Percentiles rank a stretch among this genome's conserved stretches.
phyloP scores from a whole-genome alignment of 2,329 filamentous ascomycete species.

The Akanthomyces dipterigenus region DNA sequence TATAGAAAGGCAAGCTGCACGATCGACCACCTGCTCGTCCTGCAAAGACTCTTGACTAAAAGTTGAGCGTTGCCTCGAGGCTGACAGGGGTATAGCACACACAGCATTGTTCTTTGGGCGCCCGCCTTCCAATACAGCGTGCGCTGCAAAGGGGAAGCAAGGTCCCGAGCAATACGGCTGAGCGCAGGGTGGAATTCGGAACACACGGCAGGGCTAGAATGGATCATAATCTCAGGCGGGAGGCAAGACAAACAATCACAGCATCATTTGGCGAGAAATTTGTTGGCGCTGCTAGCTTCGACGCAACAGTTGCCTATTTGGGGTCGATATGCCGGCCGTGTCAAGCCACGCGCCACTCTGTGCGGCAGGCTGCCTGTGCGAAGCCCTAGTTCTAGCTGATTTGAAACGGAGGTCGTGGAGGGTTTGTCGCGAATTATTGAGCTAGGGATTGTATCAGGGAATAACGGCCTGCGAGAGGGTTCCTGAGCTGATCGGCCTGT shows the following conservation, averaged over 20 bases:
- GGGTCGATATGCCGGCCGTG: not conserved
- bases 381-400: too few relatives aligned
- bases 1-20: not conserved
- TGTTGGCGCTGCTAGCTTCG: not conserved
- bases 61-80: not conserved
- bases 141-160: too few relatives aligned
- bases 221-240: not conserved
- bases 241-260: not conserved
- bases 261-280: not conserved
- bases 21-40: not conserved
- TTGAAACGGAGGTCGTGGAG: too few relatives aligned
- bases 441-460: too few relatives aligned
- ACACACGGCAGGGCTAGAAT: not conserved
- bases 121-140: not conserved
- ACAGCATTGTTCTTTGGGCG: not conserved
- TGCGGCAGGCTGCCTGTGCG: too few relatives aligned
- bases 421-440: too few relatives aligned
- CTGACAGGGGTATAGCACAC: not conserved
- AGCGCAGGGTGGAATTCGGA: not conserved
- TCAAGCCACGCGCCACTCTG: not conserved
- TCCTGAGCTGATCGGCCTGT: too few relatives aligned
- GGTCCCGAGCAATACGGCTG: not conserved
- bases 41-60: too few relatives aligned
- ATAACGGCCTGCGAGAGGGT: too few relatives aligned
- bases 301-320: not conserved